Conservation (phyloP, 2,329 filamentous ascomycete genomes). For the Aurifilum marmelostoma region DNA sequence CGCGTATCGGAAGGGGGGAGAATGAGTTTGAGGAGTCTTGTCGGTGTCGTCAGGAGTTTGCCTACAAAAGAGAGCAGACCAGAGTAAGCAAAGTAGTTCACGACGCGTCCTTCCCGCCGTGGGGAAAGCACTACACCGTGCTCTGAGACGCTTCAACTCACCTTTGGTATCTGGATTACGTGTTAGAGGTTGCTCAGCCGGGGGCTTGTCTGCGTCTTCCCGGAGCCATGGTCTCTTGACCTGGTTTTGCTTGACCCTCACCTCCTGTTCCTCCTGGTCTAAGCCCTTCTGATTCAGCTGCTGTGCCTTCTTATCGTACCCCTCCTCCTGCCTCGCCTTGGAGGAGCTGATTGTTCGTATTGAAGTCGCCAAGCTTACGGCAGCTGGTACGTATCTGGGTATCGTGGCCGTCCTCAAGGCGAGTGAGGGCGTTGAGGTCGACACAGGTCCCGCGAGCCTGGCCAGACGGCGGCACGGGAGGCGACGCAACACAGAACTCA, state of each 20-base stretch:
- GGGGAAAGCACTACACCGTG: neutral
- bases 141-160: neutral
- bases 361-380: neutral
- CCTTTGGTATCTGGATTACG: slow-evolving; percentile 39
- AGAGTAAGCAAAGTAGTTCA: slow-evolving; percentile 15
- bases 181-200: slow-evolving; percentile 36
- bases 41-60: slow-evolving; percentile 80
- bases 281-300: slow-evolving; percentile 39
- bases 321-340: slow-evolving; percentile 14
- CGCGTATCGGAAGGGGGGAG: slow-evolving; percentile 63
- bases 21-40: slow-evolving; percentile 78
- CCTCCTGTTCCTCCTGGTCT: slow-evolving; percentile 43
- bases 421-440: neutral
- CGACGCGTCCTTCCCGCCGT: neutral
- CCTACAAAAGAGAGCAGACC: slow-evolving; percentile 45
- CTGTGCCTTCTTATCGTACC: slow-evolving; percentile 36
- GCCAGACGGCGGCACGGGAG: slow-evolving; percentile 31
- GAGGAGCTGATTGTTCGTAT: slow-evolving; percentile 14
- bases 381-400: neutral
- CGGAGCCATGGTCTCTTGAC: slow-evolving; percentile 68
- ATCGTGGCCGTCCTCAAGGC: neutral
- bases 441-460: slow-evolving; percentile 24
- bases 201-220: slow-evolving; percentile 55
- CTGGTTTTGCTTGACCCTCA: slow-evolving; percentile 56
- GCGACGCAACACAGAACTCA: slow-evolving; percentile 32